Base-by-base conservation (phyloP, 306 rosid genomes). In the Sicyos edulis region DNA sequence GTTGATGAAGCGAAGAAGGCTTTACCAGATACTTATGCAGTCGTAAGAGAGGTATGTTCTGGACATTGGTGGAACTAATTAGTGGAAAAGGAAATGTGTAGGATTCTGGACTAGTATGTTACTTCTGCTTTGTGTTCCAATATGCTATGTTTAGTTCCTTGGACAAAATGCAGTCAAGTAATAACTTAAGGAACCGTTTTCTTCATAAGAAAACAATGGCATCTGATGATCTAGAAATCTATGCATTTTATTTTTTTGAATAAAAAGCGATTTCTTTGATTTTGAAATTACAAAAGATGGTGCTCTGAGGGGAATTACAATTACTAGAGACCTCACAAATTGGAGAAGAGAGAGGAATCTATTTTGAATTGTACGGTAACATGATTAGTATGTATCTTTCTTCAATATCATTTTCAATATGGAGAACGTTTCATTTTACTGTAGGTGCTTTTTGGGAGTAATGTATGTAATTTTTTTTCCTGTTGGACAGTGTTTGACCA, bases 21-120 rank as follows among this genome's bases (percentile, higher is more conserved):
- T 20, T 19, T 40, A 15, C 53, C 64, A 8, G 75, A 72, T 55
- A 22, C 50, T 55, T 72, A 7, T 54, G 34, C 53, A 16, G 40
- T 24, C 8, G 53, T 54, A 37, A 37, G 17, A 20, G 75, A 55
- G 63, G 75, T 72, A 20, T 53, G 60, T 50, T 70, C 10, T 51
- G 74, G 59, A 70, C 29, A 70, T 70, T 29, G 59, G 40, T 8
- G 47, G 49, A 52, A 47, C 2, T 4, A 68, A 13, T 49, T 2
- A 70, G 26, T 14, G 16, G 34, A 26, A 0, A 71, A 53, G 32
- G 53, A 53, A 53, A 29, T 53, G 32, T 10, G 51, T 16, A 29
- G 51, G 17, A 37, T 32, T 32, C 37, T 32, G 37, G 37, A 32
- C 6, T 37, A 5, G 0, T 37, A 37, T 37, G 44, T 37, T 37